Conservation (phyloP, 192 early-diverging fungal species). For the Radiomyces spectabilis region DNA sequence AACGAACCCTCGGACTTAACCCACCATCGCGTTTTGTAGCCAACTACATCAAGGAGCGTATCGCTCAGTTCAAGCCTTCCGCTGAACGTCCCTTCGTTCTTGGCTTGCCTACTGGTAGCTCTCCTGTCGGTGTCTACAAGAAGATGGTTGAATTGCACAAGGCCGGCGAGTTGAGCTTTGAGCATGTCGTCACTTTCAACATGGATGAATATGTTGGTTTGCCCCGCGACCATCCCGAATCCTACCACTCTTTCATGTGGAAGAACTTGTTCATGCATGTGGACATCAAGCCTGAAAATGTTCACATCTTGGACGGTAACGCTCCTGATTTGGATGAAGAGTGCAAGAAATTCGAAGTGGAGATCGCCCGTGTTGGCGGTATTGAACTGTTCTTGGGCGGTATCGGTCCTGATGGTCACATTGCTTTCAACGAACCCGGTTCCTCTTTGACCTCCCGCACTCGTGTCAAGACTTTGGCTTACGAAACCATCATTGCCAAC, state of each 20-base stretch:
- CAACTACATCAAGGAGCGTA: constrained; percentile 74
- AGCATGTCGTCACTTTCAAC: constrained; percentile 79
- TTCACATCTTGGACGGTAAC: constrained; percentile 79
- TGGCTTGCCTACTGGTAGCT: constrained; percentile 78
- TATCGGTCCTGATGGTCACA: constrained; percentile 87
- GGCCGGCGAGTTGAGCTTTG: constrained; percentile 63
- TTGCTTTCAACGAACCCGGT: constrained; percentile 87
- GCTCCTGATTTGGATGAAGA: constrained; percentile 71
- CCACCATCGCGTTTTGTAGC: constrained; percentile 33
- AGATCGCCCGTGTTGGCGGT: constrained; percentile 71
- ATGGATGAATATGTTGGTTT: constrained; percentile 88
- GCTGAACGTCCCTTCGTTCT: constrained; percentile 72
- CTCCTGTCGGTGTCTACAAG: constrained; percentile 76
- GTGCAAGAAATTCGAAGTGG: constrained; percentile 68
- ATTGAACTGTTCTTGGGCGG: constrained; percentile 85
- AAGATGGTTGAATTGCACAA: constrained; percentile 63
- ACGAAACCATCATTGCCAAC: constrained; percentile 82
- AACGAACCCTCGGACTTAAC: not conserved
- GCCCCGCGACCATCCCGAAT: constrained; percentile 75
- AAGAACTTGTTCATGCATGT: constrained; percentile 79
- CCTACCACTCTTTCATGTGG: constrained; percentile 87
- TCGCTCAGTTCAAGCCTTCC: constrained; percentile 68
- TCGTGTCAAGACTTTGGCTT: constrained; percentile 77
- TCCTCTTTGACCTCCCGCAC: constrained; percentile 74
- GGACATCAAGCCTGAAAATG: constrained; percentile 75